These are phyloP conservation scores for Cercophora samala DNA, from an alignment of 495 filamentous ascomycete genomes.

Conservation along the genomic window DNA sequence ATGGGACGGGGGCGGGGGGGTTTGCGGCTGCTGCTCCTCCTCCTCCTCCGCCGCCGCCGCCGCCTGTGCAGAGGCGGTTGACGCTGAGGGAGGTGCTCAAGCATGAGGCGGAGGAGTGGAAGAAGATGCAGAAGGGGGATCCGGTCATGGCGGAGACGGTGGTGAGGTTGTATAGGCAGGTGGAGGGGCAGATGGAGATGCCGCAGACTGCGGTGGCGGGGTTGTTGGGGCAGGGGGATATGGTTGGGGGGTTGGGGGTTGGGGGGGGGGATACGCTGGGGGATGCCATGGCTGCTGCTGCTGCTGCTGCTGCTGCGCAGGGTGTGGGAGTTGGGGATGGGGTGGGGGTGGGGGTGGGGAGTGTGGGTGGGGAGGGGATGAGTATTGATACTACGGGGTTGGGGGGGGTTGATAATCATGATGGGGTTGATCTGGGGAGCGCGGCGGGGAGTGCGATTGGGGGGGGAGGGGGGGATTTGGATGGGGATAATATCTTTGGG, in stretches of 20 bases:
- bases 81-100: slow-evolving; percentile 70
- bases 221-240: not conserved
- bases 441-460: not conserved
- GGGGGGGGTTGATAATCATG: slow-evolving; percentile 18
- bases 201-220: slow-evolving; percentile 31
- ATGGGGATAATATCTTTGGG: slow-evolving; percentile 39
- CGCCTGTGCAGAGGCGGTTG: slow-evolving; percentile 34
- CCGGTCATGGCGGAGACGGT: slow-evolving; percentile 61
- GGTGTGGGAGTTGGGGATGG: not conserved
- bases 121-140: slow-evolving; percentile 59
- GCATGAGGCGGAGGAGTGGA: slow-evolving; percentile 58
- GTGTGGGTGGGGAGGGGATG: slow-evolving; percentile 29
- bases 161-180: slow-evolving; percentile 71
- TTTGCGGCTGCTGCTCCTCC: slow-evolving; percentile 11
- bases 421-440: slow-evolving; percentile 11
- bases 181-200: slow-evolving; percentile 57
- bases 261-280: slow-evolving; percentile 28
- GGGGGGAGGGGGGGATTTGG: slow-evolving; percentile 20
- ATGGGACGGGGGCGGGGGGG: slow-evolving; percentile 24
- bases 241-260: slow-evolving; percentile 28
- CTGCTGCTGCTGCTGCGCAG: slow-evolving; percentile 26
- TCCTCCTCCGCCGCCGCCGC: too few relatives aligned
- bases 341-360: not conserved
- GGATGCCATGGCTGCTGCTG: slow-evolving; percentile 33
- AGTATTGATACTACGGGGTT: slow-evolving; percentile 28